These are phyloP conservation scores for Ophiostoma populinum DNA, from an alignment of 2,329 filamentous ascomycete species.

Conservation along the genomic window DNA sequence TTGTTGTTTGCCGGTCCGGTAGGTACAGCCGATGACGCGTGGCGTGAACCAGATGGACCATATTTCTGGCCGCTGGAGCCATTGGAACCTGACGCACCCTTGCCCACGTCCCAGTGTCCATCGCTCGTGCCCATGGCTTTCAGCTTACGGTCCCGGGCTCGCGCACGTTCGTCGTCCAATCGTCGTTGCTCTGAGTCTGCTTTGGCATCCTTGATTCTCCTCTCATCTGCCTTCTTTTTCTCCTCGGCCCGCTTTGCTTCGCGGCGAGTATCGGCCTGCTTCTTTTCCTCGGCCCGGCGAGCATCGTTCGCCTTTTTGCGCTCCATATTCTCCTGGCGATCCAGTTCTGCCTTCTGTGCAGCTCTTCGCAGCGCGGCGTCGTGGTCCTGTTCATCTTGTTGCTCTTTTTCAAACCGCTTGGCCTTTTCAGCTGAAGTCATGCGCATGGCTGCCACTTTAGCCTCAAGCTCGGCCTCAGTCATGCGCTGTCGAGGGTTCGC, in stretches of 20 bases:
- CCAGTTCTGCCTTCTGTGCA: no score
- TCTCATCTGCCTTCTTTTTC: conserved; percentile 19
- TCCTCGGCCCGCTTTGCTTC: conserved; percentile 32
- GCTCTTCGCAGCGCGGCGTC: conserved; percentile 29
- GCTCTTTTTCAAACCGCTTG: conserved; percentile 39
- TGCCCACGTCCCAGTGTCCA: conserved; percentile 42
- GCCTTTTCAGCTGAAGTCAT: conserved; percentile 39
- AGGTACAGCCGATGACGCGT: not conserved
- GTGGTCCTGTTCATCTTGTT: conserved; percentile 38
- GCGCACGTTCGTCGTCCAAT: conserved; percentile 41
- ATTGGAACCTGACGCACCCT: conserved; percentile 20
- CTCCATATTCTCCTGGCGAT: conserved; percentile 41
- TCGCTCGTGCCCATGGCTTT: conserved; percentile 38
- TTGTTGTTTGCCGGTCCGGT: not conserved
- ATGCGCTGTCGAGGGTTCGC: conserved; percentile 43
- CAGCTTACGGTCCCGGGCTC: conserved; percentile 43
- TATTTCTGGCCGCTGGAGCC: conserved; percentile 7
- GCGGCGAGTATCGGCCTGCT: conserved; percentile 9
- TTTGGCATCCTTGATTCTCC: conserved; percentile 22
- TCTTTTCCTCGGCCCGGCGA: conserved; percentile 33
- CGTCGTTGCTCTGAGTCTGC: conserved; percentile 33
- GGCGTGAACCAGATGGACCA: conserved; percentile 8
- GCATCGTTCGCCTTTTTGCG: conserved; percentile 19
- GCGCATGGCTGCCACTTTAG: conserved; percentile 44
- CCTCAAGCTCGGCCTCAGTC: conserved; percentile 38